Evolutionary conservation across 2,329 filamentous ascomycete genomes (phyloP).

Genomic region (Alternaria sp.): DNA sequence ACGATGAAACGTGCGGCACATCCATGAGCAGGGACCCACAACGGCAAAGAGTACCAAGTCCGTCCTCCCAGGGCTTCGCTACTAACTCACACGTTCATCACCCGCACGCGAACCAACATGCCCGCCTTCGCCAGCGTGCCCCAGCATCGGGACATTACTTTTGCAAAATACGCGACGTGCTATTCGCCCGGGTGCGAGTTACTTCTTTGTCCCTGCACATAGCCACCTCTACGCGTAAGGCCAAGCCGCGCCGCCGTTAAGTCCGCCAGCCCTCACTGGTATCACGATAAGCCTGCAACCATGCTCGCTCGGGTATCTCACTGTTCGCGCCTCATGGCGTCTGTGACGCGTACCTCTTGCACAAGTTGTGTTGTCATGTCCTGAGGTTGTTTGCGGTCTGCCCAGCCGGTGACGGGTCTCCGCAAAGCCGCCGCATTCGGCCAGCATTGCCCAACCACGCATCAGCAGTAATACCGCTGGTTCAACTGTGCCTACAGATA

Average conservation of each 20-base stretch:
- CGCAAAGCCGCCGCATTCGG: slow-evolving; percentile 34
- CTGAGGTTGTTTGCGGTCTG: slow-evolving; percentile 19
- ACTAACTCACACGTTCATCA: background rate
- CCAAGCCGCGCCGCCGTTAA: slow-evolving; percentile 20
- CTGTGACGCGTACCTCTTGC: slow-evolving; percentile 42
- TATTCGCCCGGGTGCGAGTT: slow-evolving; percentile 17
- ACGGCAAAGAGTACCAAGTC: background rate
- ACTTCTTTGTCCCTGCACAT: slow-evolving; percentile 22
- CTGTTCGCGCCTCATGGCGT: slow-evolving; percentile 23
- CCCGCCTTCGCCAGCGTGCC: slow-evolving; percentile 1
- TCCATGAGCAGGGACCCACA: background rate
- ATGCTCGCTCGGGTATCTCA: slow-evolving; percentile 5
- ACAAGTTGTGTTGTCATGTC: slow-evolving; percentile 17
- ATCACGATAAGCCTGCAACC: slow-evolving; percentile 22
- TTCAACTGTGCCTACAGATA: background rate
- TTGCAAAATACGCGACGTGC: slow-evolving; percentile 9
- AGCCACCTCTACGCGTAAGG: slow-evolving; percentile 30
- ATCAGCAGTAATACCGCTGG: background rate
- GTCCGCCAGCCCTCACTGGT: slow-evolving; percentile 10
- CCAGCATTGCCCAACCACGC: slow-evolving; percentile 15
- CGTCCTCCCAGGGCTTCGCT: background rate
- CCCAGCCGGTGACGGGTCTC: slow-evolving; percentile 36
- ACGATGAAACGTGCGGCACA: background rate
- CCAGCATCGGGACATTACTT: slow-evolving; percentile 6
- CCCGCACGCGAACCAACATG: background rate